phyloP scores from a whole-genome alignment of 2,329 filamentous ascomycete species.

The Arthrinium phaeospermum region DNA sequence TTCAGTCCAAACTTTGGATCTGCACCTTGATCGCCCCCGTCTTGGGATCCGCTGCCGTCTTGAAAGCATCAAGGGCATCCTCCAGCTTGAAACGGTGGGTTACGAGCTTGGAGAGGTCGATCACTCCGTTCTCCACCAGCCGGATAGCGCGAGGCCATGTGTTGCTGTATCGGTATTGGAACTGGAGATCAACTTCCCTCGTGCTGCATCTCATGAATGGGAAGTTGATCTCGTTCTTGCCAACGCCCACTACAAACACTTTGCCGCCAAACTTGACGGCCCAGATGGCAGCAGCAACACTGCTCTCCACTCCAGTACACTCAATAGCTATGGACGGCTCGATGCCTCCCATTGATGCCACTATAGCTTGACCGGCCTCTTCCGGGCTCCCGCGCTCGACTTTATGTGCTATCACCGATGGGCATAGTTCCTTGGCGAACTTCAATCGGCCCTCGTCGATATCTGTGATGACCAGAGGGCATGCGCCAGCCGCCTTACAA shows the following conservation, averaged over 20 bases:
- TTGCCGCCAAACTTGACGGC: constrained; percentile 93
- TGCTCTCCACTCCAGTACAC: constrained; percentile 94
- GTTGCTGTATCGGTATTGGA: constrained; percentile 96
- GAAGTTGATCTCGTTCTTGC: constrained; percentile 92
- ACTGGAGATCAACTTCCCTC: constrained; percentile 90
- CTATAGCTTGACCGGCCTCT: constrained; percentile 71
- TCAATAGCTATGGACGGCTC: constrained; percentile 86
- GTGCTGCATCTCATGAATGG: constrained; percentile 94
- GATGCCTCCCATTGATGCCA: constrained; percentile 74
- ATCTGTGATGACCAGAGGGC: constrained; percentile 91
- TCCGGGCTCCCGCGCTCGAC: constrained; percentile 72
- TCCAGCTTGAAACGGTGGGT: constrained; percentile 88
- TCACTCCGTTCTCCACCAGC: constrained; percentile 81
- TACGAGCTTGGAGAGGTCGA: constrained; percentile 81
- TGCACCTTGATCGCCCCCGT: constrained; percentile 98
- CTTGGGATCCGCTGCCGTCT: constrained; percentile 84
- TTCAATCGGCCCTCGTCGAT: constrained; percentile 84
- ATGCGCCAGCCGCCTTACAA: constrained; percentile 83
- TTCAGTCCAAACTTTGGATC: constrained; percentile 73
- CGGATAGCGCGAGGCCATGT: constrained; percentile 95
- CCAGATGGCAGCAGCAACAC: constrained; percentile 85
- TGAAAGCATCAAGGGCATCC: constrained; percentile 87
- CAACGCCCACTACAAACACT: constrained; percentile 95
- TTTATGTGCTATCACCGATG: constrained; percentile 80
- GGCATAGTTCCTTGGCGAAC: constrained; percentile 85